phyloP scores from a whole-genome alignment of 2,329 filamentous ascomycete species.

The Colletotrichum trifolii region DNA sequence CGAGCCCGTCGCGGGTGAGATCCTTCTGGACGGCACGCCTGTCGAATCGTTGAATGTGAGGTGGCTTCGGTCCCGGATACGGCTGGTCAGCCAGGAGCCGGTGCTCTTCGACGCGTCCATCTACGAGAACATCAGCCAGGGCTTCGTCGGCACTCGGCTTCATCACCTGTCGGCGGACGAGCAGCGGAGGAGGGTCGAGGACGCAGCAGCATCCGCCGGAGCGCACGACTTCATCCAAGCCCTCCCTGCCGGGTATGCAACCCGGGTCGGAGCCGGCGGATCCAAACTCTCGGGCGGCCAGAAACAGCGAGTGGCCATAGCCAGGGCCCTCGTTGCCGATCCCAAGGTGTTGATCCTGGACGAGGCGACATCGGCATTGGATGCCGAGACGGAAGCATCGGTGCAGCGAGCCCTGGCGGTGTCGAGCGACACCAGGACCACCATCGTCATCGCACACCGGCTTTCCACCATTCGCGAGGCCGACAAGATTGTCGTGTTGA shows the following conservation, averaged over 20 bases:
- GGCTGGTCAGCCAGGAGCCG: constrained; percentile 45
- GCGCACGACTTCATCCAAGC: constrained; percentile 41
- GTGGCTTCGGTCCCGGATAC: constrained; percentile 45
- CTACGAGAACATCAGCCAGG: constrained; percentile 41
- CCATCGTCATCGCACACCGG: constrained; percentile 72
- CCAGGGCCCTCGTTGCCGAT: constrained; percentile 69
- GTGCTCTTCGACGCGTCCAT: constrained; percentile 41
- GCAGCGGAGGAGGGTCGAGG: constrained; percentile 26
- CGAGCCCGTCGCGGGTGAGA: constrained; percentile 37
- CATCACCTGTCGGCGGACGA: constrained; percentile 3
- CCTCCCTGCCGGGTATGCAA: constrained; percentile 40
- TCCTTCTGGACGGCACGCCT: constrained; percentile 43
- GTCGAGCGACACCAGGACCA: constrained; percentile 67
- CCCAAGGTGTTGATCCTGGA: constrained; percentile 73
- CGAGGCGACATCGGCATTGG: constrained; percentile 70
- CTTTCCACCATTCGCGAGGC: constrained; percentile 52
- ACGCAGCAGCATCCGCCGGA: constrained; percentile 39
- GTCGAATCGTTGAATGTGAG: constrained; percentile 42
- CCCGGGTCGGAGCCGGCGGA: constrained; percentile 40
- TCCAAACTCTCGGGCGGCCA: constrained; percentile 63
- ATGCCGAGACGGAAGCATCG: constrained; percentile 54
- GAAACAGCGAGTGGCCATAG: constrained; percentile 73
- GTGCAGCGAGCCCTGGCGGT: constrained; percentile 65
- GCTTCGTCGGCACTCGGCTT: constrained; percentile 36
- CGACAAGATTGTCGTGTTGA: constrained; percentile 47